phyloP scores from a whole-genome alignment of 768 basidiomycete species.

The Tricholoma sp. region DNA sequence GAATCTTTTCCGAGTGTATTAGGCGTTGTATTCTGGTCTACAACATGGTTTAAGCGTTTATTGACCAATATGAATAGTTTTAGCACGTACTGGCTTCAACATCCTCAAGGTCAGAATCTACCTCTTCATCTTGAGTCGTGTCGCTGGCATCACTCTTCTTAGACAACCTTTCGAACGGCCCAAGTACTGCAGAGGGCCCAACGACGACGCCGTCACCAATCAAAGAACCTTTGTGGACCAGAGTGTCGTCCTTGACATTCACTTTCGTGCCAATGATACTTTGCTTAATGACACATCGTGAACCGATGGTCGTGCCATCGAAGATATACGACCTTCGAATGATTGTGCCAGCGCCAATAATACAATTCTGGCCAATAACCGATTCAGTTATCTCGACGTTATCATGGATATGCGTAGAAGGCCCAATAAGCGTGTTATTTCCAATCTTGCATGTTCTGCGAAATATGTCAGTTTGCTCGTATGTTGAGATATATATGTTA shows the following conservation, averaged over 20 bases:
- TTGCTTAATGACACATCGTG: conserved; percentile 64
- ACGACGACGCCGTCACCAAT: conserved; percentile 78
- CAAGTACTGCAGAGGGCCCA: conserved; percentile 64
- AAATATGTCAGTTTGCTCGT: neutral
- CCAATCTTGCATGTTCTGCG: conserved; percentile 80
- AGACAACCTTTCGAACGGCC: conserved; percentile 73
- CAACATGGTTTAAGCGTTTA: conserved; percentile 1
- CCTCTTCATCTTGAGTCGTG: conserved; percentile 31
- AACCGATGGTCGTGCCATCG: conserved; percentile 67
- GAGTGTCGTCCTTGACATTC: conserved; percentile 60
- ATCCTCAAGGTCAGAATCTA: conserved; percentile 64
- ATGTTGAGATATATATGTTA: neutral
- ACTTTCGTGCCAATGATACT: conserved; percentile 82
- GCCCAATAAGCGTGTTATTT: conserved; percentile 81
- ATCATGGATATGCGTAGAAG: conserved; percentile 61
- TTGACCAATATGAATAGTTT: neutral
- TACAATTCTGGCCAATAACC: conserved; percentile 73
- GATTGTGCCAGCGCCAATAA: conserved; percentile 64
- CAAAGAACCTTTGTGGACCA: conserved; percentile 71
- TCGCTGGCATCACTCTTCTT: conserved; percentile 35
- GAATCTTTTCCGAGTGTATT: conserved; percentile 60
- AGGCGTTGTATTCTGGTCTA: conserved; percentile 45
- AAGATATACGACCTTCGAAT: conserved; percentile 81
- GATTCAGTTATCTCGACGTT: conserved; percentile 64
- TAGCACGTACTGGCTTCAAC: conserved; percentile 54